Evolutionary conservation across 345 rosid genomes (phyloP).

Genomic region (Acer saccharum): DNA sequence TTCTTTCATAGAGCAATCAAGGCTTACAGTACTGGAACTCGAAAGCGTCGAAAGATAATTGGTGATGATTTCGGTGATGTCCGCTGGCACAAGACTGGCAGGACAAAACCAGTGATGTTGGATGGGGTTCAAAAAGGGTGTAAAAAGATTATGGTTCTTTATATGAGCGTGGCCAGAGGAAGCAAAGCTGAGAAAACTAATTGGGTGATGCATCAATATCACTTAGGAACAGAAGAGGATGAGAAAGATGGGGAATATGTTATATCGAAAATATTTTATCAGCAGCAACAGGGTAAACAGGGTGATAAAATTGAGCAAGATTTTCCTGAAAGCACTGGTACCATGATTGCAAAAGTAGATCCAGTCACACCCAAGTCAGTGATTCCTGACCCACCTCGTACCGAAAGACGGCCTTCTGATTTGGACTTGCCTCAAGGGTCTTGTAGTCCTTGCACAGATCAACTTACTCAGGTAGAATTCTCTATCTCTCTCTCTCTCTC

Average conservation of each 20-base stretch:
- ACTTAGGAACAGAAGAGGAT: slow-evolving; percentile 86
- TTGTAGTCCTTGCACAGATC: slow-evolving; percentile 22
- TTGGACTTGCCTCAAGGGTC: slow-evolving; percentile 33
- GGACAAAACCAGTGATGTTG: slow-evolving; percentile 73
- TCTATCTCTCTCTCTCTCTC: neutral
- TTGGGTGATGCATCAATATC: slow-evolving; percentile 99
- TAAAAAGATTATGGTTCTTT: slow-evolving; percentile 96
- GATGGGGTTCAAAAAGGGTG: slow-evolving; percentile 85
- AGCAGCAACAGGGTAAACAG: slow-evolving; percentile 61
- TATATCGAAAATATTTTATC: slow-evolving; percentile 78
- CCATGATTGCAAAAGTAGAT: slow-evolving; percentile 47
- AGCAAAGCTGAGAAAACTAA: slow-evolving; percentile 84
- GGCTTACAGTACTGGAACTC: slow-evolving; percentile 88
- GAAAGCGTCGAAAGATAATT: slow-evolving; percentile 90
- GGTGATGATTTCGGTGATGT: slow-evolving; percentile 81
- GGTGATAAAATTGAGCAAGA: slow-evolving; percentile 64
- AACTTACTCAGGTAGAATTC: slow-evolving; percentile 48
- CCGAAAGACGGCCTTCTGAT: slow-evolving; percentile 40
- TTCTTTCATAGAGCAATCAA: slow-evolving; percentile 88
- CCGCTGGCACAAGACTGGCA: slow-evolving; percentile 98
- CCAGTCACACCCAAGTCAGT: slow-evolving; percentile 75
- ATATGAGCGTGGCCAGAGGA: slow-evolving; percentile 49
- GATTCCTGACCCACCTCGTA: slow-evolving; percentile 66
- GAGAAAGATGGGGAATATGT: slow-evolving; percentile 87
- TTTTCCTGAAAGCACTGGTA: slow-evolving; percentile 37